These are phyloP conservation scores for Senecio squalidus DNA, from an alignment of 140 eudicot species.

Conservation along the genomic window DNA sequence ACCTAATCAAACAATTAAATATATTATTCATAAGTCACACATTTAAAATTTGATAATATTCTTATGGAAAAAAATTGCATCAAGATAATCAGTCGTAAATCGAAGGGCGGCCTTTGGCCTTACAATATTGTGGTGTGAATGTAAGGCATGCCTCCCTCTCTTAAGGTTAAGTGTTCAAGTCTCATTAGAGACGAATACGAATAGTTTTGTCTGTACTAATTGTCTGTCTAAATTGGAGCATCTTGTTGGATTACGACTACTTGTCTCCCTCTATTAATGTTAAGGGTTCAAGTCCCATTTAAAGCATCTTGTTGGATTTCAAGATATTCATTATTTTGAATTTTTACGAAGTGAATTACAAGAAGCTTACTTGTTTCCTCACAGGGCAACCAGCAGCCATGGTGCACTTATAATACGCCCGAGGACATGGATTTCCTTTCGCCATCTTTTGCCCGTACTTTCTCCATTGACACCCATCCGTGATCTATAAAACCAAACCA, in stretches of 20 bases:
- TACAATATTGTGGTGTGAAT: too few relatives aligned
- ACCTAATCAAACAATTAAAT: conserved; percentile 21
- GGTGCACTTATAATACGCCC: conserved; percentile 84
- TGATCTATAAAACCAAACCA: conserved; percentile 32
- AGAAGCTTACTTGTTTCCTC: conserved; percentile 60
- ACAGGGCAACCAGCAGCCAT: conserved; percentile 91
- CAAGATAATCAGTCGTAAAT: not conserved
- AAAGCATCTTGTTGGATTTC: not conserved
- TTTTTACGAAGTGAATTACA: not conserved
- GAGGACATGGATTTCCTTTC: conserved; percentile 88
- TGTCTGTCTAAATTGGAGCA: too few relatives aligned
- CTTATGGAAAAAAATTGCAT: too few relatives aligned
- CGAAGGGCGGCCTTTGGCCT: too few relatives aligned
- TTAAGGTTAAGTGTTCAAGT: too few relatives aligned
- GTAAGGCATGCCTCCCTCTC: too few relatives aligned
- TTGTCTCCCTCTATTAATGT: too few relatives aligned
- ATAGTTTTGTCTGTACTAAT: too few relatives aligned
- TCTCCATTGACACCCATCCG: conserved; percentile 93
- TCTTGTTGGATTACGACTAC: not conserved
- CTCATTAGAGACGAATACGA: too few relatives aligned
- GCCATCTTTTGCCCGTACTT: conserved; percentile 95
- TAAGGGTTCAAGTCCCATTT: too few relatives aligned
- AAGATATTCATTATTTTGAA: not conserved
- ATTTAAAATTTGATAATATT: too few relatives aligned
- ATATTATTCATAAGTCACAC: not conserved